Evolutionary conservation across 73 alveolate genomes (phyloP).

Genomic region (Diophrys appendiculata): DNA sequence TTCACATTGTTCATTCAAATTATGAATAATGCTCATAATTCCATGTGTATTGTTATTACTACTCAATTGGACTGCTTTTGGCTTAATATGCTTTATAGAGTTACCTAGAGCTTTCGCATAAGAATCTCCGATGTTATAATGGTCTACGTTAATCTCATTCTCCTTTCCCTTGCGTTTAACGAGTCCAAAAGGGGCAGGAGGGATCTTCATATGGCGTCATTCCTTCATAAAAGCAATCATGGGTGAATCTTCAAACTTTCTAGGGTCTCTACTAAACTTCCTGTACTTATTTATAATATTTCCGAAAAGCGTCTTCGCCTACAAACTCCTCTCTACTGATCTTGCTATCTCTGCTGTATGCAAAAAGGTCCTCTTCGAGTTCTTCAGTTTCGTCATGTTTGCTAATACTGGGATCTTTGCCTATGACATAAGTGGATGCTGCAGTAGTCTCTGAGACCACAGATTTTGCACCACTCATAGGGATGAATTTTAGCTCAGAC

Average conservation of each 20-base stretch:
- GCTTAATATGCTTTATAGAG: conserved; percentile 40
- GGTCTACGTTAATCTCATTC: conserved; percentile 20
- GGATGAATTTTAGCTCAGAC: neutral
- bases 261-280: conserved; percentile 29
- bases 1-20: conserved; percentile 30
- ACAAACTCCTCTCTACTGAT: conserved; percentile 4
- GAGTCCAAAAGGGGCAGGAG: conserved; percentile 52
- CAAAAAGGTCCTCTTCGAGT: conserved; percentile 1
- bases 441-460: conserved; percentile 15
- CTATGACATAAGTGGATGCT: conserved; percentile 4
- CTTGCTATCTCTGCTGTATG: neutral
- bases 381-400: conserved; percentile 9
- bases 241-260: conserved; percentile 26
- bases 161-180: conserved; percentile 41
- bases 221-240: conserved; percentile 18
- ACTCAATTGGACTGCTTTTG: conserved; percentile 30
- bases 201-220: conserved; percentile 11
- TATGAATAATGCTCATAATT: conserved; percentile 27
- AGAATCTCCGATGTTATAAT: conserved; percentile 39
- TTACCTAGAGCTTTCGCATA: conserved; percentile 39
- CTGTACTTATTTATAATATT: conserved; percentile 28
- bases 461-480: neutral
- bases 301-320: conserved; percentile 37
- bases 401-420: neutral
- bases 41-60: conserved; percentile 37